Conservation (phyloP, 257 asterid species). For the Thymus quinquecostatus region DNA sequence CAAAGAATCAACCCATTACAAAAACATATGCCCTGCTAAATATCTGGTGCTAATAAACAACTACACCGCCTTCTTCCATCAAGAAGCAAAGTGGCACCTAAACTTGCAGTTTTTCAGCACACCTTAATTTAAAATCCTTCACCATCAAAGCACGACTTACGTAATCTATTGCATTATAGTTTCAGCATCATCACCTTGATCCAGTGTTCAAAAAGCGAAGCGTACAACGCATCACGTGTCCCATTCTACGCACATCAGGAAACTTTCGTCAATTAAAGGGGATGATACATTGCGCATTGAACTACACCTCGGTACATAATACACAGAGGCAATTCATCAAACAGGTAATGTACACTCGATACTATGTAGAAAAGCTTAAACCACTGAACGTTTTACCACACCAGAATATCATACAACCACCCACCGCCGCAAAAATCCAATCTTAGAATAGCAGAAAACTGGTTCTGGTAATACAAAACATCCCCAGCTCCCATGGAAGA, state of each 20-base stretch:
- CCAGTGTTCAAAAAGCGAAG: no score
- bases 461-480: background rate
- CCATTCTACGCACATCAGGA: background rate
- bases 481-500: background rate
- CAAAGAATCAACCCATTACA: constrained; percentile 7
- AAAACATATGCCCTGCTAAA: background rate
- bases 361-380: background rate
- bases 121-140: background rate
- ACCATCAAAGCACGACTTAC: background rate
- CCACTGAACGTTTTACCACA: background rate
- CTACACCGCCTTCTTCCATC: background rate
- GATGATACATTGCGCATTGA: background rate
- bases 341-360: constrained; percentile 28
- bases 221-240: no score
- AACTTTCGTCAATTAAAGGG: background rate
- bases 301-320: background rate
- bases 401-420: background rate
- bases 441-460: no score
- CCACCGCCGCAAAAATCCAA: constrained; percentile 6
- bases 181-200: no score
- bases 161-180: background rate
- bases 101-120: background rate
- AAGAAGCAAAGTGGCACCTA: background rate
- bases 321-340: constrained; percentile 43
- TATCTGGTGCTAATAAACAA: background rate